Base-by-base conservation (phyloP, 1,284 basidiomycete genomes). In the Fomitopsis betulina region DNA sequence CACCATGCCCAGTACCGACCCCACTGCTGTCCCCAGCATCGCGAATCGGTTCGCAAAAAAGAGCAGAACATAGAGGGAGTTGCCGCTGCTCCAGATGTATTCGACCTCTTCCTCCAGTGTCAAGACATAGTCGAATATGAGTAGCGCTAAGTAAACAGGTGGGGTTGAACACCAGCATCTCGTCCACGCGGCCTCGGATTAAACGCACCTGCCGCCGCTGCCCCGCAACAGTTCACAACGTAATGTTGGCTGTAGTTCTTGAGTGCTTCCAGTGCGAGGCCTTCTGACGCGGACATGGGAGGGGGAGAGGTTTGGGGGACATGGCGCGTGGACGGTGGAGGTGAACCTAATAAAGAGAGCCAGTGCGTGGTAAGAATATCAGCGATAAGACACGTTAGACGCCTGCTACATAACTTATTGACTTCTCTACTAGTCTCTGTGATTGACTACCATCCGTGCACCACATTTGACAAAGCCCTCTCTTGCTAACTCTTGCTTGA, bases 91-190 rank as follows among this genome's bases (percentile, higher is more conserved):
- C 52, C 52, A 54, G 25, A 54, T 39, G 52, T 27, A 40, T 9
- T 38, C 21, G 15, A 54, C 38, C 38, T 54, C 52, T 17, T 54
- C n/a, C 8, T 39, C 52, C 23, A 54, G 42, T 21, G 52, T 54
- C 37, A 54, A 25, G 25, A 25, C 21, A 21, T 54, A 54, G 25
- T 54, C 52, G n/a, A 38, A 54, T 27, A 55, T 23, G 15, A 49
- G 54, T 45, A 51, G 8, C 43, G 60, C 57, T 62, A 56, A 30
- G 13, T 62, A 56, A 30, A 23, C 6, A 23, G 35, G 8, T 12
- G 35, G n/a, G 7, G 2, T 25, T 1, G 19, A n/a, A 23, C 12
- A 23, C 5, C n/a, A 19, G 19, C 19, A 45, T 25, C 19, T 45
- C 19, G 19, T 2, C 3, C 21, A 13, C 12, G 19, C 42, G 19